Base-by-base conservation (phyloP, 2,329 filamentous ascomycete species). In the Curvularia lunata region DNA sequence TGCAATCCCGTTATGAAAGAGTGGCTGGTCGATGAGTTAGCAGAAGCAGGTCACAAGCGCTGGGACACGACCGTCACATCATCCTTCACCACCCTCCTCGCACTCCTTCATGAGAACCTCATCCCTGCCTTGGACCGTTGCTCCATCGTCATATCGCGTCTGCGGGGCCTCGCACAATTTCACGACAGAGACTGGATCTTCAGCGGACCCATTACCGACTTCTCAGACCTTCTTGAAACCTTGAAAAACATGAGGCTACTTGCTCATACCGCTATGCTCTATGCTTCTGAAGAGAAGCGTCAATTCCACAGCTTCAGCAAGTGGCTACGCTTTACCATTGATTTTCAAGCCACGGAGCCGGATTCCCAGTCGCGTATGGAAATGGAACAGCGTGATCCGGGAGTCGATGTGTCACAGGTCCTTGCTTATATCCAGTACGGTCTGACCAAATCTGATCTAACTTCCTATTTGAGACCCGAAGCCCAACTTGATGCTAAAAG, bases 31-130 rank as follows among this genome's bases (percentile, higher is more conserved):
- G 92, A 97, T 69, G 90, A 90, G 63, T 79, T 97, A 25, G 65
- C 65, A 41, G 69, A 72, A 52, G 62, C 95, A 89, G 92, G 92
- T 0, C 91, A 96, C 68, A 97, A 97, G 77, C 84, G 95, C 48
- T 99, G 95, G 95, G 93, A 98, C 62, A 96, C 94, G 70, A 89
- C 91, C 5, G 90, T 96, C 2, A 84, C 86, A 1, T 86, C 87
- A 4, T 91, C 92, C 1, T 88, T 97, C 19, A 88, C 91, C 58
- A 89, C 87, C 52, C 83, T 98, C 9, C 86, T 92, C 48, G 85
- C 86, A 51, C 82, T 98, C 12, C 82, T 92, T 0, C 93, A 97
- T 70, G 89, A 97, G 71, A 93, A 96, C 73, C 87, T 97, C 50
- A 83, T 98, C 2, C 95, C 95, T 0, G 92, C 91, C 0, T 81